Evolutionary conservation across 805 yeast species (phyloP).

Genomic region (Myxozyma udenii): DNA sequence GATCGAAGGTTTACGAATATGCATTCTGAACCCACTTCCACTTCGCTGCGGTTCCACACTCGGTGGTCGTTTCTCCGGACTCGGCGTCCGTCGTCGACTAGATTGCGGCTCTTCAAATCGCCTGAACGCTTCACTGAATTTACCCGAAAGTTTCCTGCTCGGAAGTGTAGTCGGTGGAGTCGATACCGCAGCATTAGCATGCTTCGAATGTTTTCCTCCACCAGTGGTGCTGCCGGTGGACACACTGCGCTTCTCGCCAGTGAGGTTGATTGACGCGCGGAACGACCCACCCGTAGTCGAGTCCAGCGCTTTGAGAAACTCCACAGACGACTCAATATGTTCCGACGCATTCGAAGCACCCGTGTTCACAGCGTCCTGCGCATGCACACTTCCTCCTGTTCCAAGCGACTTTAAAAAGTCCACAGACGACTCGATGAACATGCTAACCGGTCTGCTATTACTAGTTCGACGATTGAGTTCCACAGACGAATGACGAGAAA

Average conservation of each 20-base stretch:
- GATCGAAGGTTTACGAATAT: slow-evolving; percentile 13
- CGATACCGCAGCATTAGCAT: slow-evolving; percentile 15
- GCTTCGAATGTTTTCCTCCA: slow-evolving; percentile 18
- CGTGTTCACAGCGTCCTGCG: neutral
- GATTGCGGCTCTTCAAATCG: slow-evolving; percentile 17
- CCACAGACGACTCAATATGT: slow-evolving; percentile 27
- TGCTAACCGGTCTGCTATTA: slow-evolving; percentile 25
- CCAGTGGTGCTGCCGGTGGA: slow-evolving; percentile 4
- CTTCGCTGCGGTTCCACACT: neutral
- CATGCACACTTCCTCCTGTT: slow-evolving; percentile 2
- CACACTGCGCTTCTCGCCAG: slow-evolving; percentile 3
- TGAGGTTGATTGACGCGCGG: slow-evolving; percentile 1
- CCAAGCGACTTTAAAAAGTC: slow-evolving; percentile 26
- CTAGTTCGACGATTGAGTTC: slow-evolving; percentile 12
- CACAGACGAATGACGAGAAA: slow-evolving; percentile 20
- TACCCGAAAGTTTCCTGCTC: slow-evolving; percentile 16
- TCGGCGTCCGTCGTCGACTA: slow-evolving; percentile 11
- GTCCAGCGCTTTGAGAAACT: slow-evolving; percentile 25
- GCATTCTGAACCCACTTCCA: slow-evolving; percentile 13
- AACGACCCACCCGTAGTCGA: slow-evolving; percentile 27
- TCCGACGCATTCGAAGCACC: slow-evolving; percentile 26
- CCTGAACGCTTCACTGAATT: slow-evolving; percentile 27
- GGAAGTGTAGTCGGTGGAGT: neutral
- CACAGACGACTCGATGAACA: slow-evolving; percentile 27
- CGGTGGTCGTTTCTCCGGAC: slow-evolving; percentile 12